Evolutionary conservation across 2,329 filamentous ascomycete species (phyloP).

Genomic region (Verticillium klebahnii): DNA sequence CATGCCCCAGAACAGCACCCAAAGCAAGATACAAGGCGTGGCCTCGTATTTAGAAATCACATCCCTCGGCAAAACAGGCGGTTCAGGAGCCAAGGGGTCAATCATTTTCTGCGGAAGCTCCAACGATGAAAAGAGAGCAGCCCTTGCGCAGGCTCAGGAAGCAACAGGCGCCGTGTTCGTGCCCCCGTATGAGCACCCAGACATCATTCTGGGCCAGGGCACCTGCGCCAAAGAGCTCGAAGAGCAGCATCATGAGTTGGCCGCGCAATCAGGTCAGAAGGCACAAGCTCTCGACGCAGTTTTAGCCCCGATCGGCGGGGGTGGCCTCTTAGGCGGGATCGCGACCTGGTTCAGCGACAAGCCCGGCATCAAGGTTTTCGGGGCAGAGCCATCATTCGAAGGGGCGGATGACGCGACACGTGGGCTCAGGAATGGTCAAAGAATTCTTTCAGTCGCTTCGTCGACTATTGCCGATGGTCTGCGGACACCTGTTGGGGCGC

Average conservation of each 20-base stretch:
- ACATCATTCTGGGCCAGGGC: too few species aligned
- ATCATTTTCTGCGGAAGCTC: too few species aligned
- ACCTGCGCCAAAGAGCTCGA: slow-evolving; percentile 49
- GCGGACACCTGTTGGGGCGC: slow-evolving; percentile 54
- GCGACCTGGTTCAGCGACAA: slow-evolving; percentile 48
- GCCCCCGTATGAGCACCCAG: too few species aligned
- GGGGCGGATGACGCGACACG: slow-evolving; percentile 58
- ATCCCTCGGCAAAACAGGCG: too few species aligned
- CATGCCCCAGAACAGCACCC: slow-evolving; percentile 60
- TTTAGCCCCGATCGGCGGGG: slow-evolving; percentile 50
- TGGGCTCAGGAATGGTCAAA: slow-evolving; percentile 42
- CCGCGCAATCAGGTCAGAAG: slow-evolving; percentile 32
- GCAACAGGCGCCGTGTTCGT: too few species aligned
- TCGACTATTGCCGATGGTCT: slow-evolving; percentile 63
- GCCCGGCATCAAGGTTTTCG: slow-evolving; percentile 44
- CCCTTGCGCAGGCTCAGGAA: too few species aligned
- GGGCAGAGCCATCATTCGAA: slow-evolving; percentile 58
- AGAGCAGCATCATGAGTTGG: slow-evolving; percentile 32
- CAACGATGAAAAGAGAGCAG: too few species aligned
- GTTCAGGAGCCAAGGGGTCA: too few species aligned
- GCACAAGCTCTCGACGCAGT: too few species aligned
- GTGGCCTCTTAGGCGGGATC: slow-evolving; percentile 57
- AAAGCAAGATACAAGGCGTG: slow-evolving; percentile 48
- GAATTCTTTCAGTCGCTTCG: slow-evolving; percentile 52
- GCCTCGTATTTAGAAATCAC: too few species aligned